Base-by-base conservation (phyloP, 2,329 filamentous ascomycete species). In the Onygenales sp. region DNA sequence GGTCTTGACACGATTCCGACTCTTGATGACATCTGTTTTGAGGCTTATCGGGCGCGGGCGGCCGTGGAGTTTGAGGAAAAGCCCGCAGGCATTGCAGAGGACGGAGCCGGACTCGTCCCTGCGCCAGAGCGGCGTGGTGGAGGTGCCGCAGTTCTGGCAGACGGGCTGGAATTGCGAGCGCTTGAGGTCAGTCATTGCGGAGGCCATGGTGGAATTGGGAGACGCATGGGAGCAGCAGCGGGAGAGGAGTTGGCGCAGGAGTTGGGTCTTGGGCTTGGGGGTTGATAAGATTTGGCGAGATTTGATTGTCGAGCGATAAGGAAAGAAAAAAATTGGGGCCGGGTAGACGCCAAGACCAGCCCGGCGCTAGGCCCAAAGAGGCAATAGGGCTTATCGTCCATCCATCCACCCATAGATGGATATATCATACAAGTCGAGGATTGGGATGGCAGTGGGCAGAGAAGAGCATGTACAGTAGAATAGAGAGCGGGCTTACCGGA, bases 21-120 rank as follows among this genome's bases (percentile, higher is more conserved):
- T 96, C 78, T 98, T 98, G 76, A 98, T 98, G 61, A 97, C 92
- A 77, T 98, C 93, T 48, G 93, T 97, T 79, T 98, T 98, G 63
- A 98, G 81, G 63, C 88, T 95, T 69, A 95, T 96, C 61, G 93
- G 93, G 53, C 93, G 85, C 56, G 93, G 84, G 31, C 91, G 87
- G 59, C 91, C 91, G 69, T 98, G 93, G 61, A 98, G 80, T 79
- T 98, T 98, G 65, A 97, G 81, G 72, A 97, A 98, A 54, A 98
- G 81, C 56, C 93, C 93, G 73, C 93, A 98, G 65, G 93, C 93
- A 74, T 98, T 98, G 83, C 93, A 98, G 51, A 98, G 86, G 39
- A 98, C 92, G 0, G 90, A 87, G 61, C 93, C 93, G 64, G 86
- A 83, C 76, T 98, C 93, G 78, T 98, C 93, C 75, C 93, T 86